Base-by-base conservation (phyloP, 495 filamentous ascomycete genomes). In the Neurospora sp. region DNA sequence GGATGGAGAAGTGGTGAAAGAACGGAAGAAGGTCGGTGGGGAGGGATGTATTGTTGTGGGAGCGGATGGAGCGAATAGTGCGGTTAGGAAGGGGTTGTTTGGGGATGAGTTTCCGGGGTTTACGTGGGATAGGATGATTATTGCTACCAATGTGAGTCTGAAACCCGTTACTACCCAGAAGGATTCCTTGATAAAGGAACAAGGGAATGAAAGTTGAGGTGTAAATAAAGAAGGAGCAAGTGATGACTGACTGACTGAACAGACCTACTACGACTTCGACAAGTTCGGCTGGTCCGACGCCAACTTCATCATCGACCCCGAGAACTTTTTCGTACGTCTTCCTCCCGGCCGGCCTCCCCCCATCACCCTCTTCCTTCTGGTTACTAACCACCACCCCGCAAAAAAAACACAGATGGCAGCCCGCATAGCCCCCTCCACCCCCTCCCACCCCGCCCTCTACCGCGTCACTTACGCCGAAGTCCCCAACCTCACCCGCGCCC, bases 221-320 rank as follows among this genome's bases (percentile, higher is more conserved):
- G 14, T 0, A 16, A 42, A 14, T 11, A 3, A 39, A 7, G 16
- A 42, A 42, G 40, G 5, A 2, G 40, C 40, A 9, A n/a, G 4
- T 18, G 27, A 44, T 75, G 10, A 40, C 35, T 3, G 3, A 40
- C 35, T 3, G 3, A 69, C n/a, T 0, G 42, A 20, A 14, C 59
- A 74, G 76, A 73, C 75, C 4, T 89, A 88, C 77, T 88, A 88
- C 72, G 84, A 87, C 72, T 89, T 89, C 73, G 78, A 82, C 22
- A 84, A 86, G 71, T 89, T 78, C 48, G 84, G 71, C 75, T 87
- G 42, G 74, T 80, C 81, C 74, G 87, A 88, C 74, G 81, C 84
- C 41, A 89, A 88, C 76, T 89, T 89, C 74, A 86, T 89, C 73
- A 78, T 90, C 12, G 84, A 90, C 69, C 89, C 88, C 2, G 83